phyloP scores from a whole-genome alignment of 2,329 filamentous ascomycete species.

The Trichoderma lentiforme region DNA sequence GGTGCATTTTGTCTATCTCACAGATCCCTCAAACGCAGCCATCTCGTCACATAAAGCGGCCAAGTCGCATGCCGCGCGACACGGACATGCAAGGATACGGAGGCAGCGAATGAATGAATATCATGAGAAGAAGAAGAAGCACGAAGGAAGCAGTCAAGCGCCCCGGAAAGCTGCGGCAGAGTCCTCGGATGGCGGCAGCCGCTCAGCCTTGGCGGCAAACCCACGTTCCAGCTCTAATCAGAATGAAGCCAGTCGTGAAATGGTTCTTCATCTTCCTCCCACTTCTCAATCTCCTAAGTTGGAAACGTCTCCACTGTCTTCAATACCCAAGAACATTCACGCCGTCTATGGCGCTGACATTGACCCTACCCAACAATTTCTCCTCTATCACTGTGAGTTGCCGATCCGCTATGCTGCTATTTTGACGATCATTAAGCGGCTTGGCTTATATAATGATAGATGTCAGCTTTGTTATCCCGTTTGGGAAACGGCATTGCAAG shows the following conservation, averaged over 20 bases:
- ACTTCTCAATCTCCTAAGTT: neutral
- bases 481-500: constrained; percentile 3
- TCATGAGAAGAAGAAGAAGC: neutral
- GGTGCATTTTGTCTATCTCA: constrained; percentile 6
- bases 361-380: neutral
- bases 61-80: constrained; percentile 7
- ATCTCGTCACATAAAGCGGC: constrained; percentile 8
- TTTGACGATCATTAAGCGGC: neutral
- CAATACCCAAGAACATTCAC: neutral
- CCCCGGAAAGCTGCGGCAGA: neutral
- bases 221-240: neutral
- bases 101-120: constrained; percentile 3
- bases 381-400: constrained; percentile 1
- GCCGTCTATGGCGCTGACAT: neutral
- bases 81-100: constrained; percentile 5
- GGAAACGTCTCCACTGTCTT: neutral
- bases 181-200: neutral
- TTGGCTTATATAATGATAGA: neutral
- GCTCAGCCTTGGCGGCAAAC: neutral
- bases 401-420: neutral
- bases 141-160: neutral
- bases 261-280: neutral
- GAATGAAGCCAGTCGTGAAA: neutral
- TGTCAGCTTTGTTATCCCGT: neutral
- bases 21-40: neutral